Conservation (phyloP, 441 rosid genomes). For the Capsella rubella region DNA sequence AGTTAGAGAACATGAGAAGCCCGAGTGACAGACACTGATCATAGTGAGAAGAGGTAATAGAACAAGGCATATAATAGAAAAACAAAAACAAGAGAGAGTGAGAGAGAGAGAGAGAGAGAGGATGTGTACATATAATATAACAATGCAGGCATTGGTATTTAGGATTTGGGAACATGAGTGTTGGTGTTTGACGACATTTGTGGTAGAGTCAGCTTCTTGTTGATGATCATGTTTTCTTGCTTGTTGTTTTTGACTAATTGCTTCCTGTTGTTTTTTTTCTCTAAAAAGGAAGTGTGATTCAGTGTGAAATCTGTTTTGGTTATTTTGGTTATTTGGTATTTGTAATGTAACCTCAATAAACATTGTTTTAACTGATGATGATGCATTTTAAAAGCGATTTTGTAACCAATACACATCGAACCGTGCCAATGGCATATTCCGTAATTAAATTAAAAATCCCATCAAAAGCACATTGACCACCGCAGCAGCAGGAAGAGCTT, state of each 20-base stretch:
- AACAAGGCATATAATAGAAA: conserved; percentile 10
- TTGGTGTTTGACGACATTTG: conserved; percentile 42
- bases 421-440: neutral
- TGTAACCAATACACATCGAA: too few relatives aligned
- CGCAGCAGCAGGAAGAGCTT: neutral
- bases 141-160: conserved; percentile 36
- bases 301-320: neutral
- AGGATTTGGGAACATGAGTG: conserved; percentile 36
- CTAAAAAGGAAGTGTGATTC: conserved; percentile 33
- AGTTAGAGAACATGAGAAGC: conserved; percentile 65
- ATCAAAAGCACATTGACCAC: neutral
- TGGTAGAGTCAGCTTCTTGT: conserved; percentile 18
- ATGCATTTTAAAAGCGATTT: neutral
- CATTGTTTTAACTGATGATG: conserved; percentile 19
- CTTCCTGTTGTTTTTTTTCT: conserved; percentile 36
- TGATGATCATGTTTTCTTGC: conserved; percentile 36
- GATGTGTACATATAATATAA: conserved; percentile 40
- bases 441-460: neutral
- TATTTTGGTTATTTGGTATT: conserved; percentile 16
- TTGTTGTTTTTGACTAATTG: conserved; percentile 33
- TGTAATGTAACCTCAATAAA: conserved; percentile 19
- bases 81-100: neutral
- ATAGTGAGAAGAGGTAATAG: conserved; percentile 27
- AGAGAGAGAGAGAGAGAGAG: conserved; percentile 25
- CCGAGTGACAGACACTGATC: conserved; percentile 62